A percentile compares a stretch with the other conserved stretches of the same genome.
Evolutionary conservation across 2,329 filamentous ascomycete species (phyloP).

Genomic region (Penicillium polonicum): DNA sequence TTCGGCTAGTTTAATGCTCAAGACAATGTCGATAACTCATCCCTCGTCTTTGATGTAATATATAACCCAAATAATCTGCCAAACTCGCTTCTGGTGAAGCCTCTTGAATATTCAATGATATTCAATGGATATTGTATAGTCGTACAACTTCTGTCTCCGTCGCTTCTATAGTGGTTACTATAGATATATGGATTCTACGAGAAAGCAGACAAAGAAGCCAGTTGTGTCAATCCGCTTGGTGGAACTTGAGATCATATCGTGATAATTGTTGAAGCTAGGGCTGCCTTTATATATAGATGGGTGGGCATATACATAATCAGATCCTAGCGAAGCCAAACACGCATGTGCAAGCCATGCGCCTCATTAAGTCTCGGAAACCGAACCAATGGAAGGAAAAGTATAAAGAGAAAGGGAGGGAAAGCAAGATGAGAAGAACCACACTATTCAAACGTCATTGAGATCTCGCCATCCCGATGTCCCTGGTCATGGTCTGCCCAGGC

Average conservation of each 20-base stretch:
- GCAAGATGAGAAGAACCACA: constrained; percentile 7
- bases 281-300: not conserved
- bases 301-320: not conserved
- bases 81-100: no score
- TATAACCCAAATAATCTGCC: no score
- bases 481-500: constrained; percentile 69
- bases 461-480: constrained; percentile 70
- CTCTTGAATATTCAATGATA: no score
- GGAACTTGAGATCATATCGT: constrained; percentile 9
- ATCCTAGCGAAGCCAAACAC: not conserved
- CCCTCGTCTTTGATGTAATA: no score
- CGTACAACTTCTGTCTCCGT: no score
- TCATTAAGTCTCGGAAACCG: not conserved
- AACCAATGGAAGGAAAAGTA: constrained; percentile 2
- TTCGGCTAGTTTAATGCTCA: no score
- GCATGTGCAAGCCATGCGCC: not conserved
- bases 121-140: no score
- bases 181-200: not conserved
- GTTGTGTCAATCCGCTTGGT: not conserved
- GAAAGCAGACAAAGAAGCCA: not conserved
- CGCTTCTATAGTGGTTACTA: not conserved
- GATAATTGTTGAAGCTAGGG: not conserved
- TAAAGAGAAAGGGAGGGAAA: constrained; percentile 4
- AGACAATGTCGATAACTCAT: no score
- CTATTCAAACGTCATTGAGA: constrained; percentile 79